Evolutionary conservation across 768 basidiomycete genomes (phyloP).

Genomic region (Tricholoma saponaceum): DNA sequence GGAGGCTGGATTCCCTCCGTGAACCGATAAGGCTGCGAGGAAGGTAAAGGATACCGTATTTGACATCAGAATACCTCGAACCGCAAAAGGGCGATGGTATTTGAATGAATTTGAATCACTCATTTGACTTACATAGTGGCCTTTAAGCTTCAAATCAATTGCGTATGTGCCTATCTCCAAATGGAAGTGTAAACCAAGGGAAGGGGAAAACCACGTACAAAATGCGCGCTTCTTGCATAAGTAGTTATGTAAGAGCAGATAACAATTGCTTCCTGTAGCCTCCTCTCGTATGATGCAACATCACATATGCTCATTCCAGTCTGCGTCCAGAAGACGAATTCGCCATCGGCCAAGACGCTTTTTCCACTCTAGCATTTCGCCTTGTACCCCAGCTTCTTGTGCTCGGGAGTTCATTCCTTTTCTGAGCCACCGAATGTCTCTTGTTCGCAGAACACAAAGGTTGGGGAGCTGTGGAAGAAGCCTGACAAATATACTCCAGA

Average conservation of each 20-base stretch:
- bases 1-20: constrained; percentile 43
- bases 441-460: constrained; percentile 51
- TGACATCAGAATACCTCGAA: not conserved
- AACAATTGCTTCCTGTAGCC: not conserved
- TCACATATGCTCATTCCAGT: constrained; percentile 55
- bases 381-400: constrained; percentile 73
- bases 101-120: not conserved
- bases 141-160: too few species aligned
- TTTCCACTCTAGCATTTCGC: constrained; percentile 75
- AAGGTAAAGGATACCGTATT: constrained; percentile 27
- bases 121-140: not conserved
- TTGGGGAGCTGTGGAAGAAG: constrained; percentile 53
- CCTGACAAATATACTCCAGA: constrained; percentile 51
- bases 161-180: too few species aligned
- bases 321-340: constrained; percentile 64
- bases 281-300: not conserved
- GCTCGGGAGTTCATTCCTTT: constrained; percentile 63
- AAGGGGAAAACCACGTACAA: too few species aligned
- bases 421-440: constrained; percentile 72
- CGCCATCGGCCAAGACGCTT: constrained; percentile 53
- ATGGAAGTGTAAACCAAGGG: too few species aligned
- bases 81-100: not conserved
- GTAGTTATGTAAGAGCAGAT: not conserved
- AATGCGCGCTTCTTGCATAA: not conserved
- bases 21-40: constrained; percentile 38